phyloP scores from a whole-genome alignment of 2,329 filamentous ascomycete genomes.

The Anthostomella pinea region DNA sequence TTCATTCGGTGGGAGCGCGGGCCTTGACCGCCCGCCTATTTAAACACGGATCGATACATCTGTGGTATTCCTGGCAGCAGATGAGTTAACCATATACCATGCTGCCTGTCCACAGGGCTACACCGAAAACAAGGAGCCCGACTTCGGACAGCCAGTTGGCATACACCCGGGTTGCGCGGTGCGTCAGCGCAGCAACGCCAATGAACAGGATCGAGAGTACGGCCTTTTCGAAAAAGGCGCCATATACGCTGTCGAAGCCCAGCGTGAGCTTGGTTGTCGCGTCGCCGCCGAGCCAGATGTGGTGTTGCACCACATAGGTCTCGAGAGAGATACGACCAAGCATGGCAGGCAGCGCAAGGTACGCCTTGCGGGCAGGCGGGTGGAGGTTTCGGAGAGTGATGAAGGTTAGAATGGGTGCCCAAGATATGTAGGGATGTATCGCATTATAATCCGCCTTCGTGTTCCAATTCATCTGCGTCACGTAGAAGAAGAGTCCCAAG shows the following conservation, averaged over 20 bases:
- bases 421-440: conserved; percentile 52
- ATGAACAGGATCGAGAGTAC: conserved; percentile 27
- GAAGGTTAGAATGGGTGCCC: conserved; percentile 51
- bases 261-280: conserved; percentile 47
- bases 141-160: conserved; percentile 15
- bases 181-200: conserved; percentile 21
- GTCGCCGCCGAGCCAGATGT: conserved; percentile 60
- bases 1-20: no score
- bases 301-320: conserved; percentile 58
- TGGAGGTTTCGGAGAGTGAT: conserved; percentile 51
- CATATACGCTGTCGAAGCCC: conserved; percentile 15
- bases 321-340: conserved; percentile 57
- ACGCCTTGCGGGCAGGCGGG: conserved; percentile 37
- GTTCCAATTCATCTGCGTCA: conserved; percentile 24
- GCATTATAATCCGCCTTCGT: conserved; percentile 44
- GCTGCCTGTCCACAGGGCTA: conserved; percentile 24
- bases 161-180: conserved; percentile 21
- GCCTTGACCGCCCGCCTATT: no score
- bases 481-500: conserved; percentile 33
- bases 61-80: no score
- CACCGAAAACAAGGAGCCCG: conserved; percentile 17
- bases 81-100: conserved; percentile 22
- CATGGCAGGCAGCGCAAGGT: conserved; percentile 48
- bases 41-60: no score
- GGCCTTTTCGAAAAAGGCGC: conserved; percentile 22